A percentile compares a stretch with the other conserved stretches of the same genome.
phyloP scores from a whole-genome alignment of 208 protist genomes.

The Trypanosomatidae sp. region DNA sequence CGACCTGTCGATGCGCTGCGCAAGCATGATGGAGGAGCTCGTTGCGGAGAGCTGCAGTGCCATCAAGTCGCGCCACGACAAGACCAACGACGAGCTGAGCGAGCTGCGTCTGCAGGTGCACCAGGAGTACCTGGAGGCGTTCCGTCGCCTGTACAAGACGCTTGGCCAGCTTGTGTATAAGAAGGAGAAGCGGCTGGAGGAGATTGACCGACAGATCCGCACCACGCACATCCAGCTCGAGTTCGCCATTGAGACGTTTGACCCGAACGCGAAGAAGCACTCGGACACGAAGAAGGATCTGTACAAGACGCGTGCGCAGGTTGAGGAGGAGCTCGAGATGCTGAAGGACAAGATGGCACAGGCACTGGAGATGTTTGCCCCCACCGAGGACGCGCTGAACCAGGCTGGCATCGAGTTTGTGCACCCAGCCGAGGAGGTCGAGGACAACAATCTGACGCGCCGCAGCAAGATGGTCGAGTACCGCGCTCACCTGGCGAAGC shows the following conservation, averaged over 20 bases:
- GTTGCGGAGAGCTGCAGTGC: slow-evolving; percentile 61
- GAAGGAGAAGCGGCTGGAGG: slow-evolving; percentile 54
- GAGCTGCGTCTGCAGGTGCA: slow-evolving; percentile 48
- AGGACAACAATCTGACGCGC: slow-evolving; percentile 48
- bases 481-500: slow-evolving; percentile 55
- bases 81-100: slow-evolving; percentile 36
- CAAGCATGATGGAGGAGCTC: slow-evolving; percentile 53
- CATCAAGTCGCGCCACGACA: slow-evolving; percentile 56
- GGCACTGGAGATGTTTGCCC: slow-evolving; percentile 51
- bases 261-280: slow-evolving; percentile 61
- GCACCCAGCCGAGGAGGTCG: slow-evolving; percentile 35
- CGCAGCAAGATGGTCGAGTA: slow-evolving; percentile 77
- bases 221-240: slow-evolving; percentile 53
- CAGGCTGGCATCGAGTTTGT: slow-evolving; percentile 36
- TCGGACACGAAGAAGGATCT: slow-evolving; percentile 36
- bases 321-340: slow-evolving; percentile 48
- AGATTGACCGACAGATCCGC: slow-evolving; percentile 32
- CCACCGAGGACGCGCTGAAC: slow-evolving; percentile 55
- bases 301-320: slow-evolving; percentile 31
- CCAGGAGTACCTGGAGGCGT: slow-evolving; percentile 55
- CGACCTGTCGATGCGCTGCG: slow-evolving; percentile 34
- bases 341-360: slow-evolving; percentile 46
- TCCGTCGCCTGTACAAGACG: slow-evolving; percentile 65
- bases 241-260: slow-evolving; percentile 66
- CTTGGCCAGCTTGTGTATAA: slow-evolving; percentile 64